These are phyloP conservation scores for Scheffersomyces illinoinensis DNA, from an alignment of 1,139 yeast genomes.

Conservation along the genomic window DNA sequence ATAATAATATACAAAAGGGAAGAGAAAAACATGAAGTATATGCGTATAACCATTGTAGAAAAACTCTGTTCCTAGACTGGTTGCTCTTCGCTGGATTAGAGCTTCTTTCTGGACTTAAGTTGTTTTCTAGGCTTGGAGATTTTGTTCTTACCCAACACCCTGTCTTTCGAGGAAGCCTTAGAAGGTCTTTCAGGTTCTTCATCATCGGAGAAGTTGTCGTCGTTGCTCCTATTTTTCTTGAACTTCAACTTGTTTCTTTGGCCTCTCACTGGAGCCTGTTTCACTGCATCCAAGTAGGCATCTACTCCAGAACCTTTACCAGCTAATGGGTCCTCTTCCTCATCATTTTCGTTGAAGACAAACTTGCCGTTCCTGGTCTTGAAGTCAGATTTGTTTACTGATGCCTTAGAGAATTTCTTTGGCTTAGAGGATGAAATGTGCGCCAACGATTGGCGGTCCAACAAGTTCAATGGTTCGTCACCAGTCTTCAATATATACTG, in stretches of 20 bases:
- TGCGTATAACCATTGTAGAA: not conserved
- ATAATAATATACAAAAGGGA: not conserved
- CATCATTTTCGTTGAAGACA: conserved; percentile 43
- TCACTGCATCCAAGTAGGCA: conserved; percentile 92
- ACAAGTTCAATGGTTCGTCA: conserved; percentile 85
- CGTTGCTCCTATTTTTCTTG: conserved; percentile 59
- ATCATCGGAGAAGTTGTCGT: conserved; percentile 58
- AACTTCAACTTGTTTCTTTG: conserved; percentile 88
- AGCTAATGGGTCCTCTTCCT: conserved; percentile 55
- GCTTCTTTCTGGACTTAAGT: conserved; percentile 61
- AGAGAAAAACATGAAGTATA: not conserved
- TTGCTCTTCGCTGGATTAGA: conserved; percentile 21
- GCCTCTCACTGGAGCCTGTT: conserved; percentile 90
- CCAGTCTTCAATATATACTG: conserved; percentile 68
- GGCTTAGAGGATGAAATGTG: conserved; percentile 89
- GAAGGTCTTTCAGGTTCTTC: conserved; percentile 22
- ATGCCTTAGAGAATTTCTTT: conserved; percentile 49
- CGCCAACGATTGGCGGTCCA: conserved; percentile 81
- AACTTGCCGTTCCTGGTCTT: conserved; percentile 56
- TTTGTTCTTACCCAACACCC: conserved; percentile 19
- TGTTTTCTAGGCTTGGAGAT: conserved; percentile 47
- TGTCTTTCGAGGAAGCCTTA: conserved; percentile 11
- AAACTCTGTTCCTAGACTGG: not conserved
- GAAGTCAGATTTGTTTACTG: conserved; percentile 46
- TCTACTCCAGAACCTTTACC: conserved; percentile 62